Conservation (phyloP, 2,329 filamentous ascomycete genomes). For the Hypoxylon sp. region DNA sequence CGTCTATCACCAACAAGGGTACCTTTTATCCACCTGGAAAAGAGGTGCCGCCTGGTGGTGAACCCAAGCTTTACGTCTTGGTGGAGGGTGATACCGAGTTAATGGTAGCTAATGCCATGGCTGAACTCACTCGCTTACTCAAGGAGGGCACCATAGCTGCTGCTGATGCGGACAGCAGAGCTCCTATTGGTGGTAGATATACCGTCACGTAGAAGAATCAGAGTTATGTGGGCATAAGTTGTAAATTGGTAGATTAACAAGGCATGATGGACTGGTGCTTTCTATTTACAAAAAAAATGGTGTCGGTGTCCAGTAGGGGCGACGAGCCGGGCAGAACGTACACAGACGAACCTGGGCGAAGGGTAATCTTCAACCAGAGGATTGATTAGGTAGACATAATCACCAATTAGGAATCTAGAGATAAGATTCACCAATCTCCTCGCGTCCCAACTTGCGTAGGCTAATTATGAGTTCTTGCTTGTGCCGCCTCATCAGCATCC, state of each 20-base stretch:
- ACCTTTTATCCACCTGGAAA: slow-evolving; percentile 88
- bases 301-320: slow-evolving; percentile 16
- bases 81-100: slow-evolving; percentile 98
- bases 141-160: slow-evolving; percentile 92
- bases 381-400: background rate
- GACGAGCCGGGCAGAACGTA: slow-evolving; percentile 2
- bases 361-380: background rate
- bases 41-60: slow-evolving; percentile 78
- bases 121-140: slow-evolving; percentile 87
- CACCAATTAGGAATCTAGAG: slow-evolving; percentile 2
- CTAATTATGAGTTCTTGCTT: slow-evolving; percentile 71
- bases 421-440: slow-evolving; percentile 7
- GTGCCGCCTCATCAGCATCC: slow-evolving; percentile 74
- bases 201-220: slow-evolving; percentile 76
- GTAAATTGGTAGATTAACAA: slow-evolving; percentile 11
- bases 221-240: background rate
- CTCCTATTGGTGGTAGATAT: slow-evolving; percentile 84
- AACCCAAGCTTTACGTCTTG: slow-evolving; percentile 97
- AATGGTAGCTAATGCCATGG: slow-evolving; percentile 89
- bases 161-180: slow-evolving; percentile 85
- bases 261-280: slow-evolving; percentile 13
- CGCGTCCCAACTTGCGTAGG: background rate
- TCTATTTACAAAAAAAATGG: slow-evolving; percentile 24
- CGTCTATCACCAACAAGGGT: slow-evolving; percentile 97
- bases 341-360: slow-evolving; percentile 3